A percentile compares a stretch with the other conserved stretches of the same genome.
phyloP scores from a whole-genome alignment of 768 basidiomycete species.

The Amanita inopinata region DNA sequence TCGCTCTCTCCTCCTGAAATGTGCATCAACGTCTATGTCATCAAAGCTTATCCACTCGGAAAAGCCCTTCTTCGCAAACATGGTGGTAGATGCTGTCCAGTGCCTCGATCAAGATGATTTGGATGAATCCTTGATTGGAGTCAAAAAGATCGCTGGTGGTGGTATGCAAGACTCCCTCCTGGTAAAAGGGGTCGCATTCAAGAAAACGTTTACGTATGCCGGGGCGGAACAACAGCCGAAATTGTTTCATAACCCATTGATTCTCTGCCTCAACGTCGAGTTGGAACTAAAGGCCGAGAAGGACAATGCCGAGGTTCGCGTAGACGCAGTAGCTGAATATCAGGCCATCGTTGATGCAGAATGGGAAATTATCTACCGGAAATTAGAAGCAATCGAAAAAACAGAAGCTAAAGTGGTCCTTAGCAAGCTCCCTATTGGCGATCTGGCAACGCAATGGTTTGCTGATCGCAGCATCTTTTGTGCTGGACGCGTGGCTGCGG shows the following conservation, averaged over 20 bases:
- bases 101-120: constrained; percentile 89
- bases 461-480: constrained; percentile 99
- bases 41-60: constrained; percentile 98
- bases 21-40: constrained; percentile 99
- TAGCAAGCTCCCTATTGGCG: constrained; percentile 96
- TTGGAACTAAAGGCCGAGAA: constrained; percentile 98
- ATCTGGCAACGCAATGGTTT: constrained; percentile 98
- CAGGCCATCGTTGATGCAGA: constrained; percentile 99
- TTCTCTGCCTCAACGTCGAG: constrained; percentile 94
- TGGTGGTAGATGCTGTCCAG: constrained; percentile 96
- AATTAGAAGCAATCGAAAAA: constrained; percentile 89
- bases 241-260: constrained; percentile 77
- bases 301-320: constrained; percentile 97
- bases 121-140: constrained; percentile 92
- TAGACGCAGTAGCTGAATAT: constrained; percentile 95
- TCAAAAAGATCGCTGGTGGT: constrained; percentile 96
- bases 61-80: constrained; percentile 97
- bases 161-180: constrained; percentile 95
- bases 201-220: constrained; percentile 99
- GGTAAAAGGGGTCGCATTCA: constrained; percentile 90
- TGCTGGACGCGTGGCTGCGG: constrained; percentile 87
- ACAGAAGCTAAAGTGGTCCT: constrained; percentile 97
- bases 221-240: constrained; percentile 99
- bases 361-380: constrained; percentile 99
- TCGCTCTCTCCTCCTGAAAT: constrained; percentile 89